Conservation (phyloP, 768 basidiomycete species). For the Dacryopinax spathularia region DNA sequence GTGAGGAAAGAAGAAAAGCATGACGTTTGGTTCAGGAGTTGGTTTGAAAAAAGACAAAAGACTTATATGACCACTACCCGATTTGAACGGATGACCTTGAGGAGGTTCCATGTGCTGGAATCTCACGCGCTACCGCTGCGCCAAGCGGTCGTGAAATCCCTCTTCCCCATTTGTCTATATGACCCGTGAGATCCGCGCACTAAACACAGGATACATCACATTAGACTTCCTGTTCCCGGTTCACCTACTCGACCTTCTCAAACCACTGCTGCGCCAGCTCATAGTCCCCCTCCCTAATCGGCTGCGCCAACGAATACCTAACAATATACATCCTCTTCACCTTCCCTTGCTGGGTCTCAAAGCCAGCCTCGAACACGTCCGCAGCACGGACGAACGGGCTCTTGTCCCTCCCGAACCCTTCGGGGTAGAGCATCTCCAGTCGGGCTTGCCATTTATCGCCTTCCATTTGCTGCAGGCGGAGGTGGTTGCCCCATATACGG, state of each 20-base stretch:
- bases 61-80: slow-evolving; percentile 11
- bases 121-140: slow-evolving; percentile 13
- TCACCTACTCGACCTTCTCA: neutral
- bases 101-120: slow-evolving; percentile 10
- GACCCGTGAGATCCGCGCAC: too few species aligned
- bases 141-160: slow-evolving; percentile 7
- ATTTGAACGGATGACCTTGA: slow-evolving; percentile 14
- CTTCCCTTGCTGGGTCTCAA: neutral
- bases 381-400: neutral
- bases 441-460: neutral
- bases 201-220: too few species aligned
- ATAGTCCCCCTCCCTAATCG: neutral
- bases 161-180: too few species aligned
- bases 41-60: neutral
- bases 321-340: neutral
- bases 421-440: neutral
- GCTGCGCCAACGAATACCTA: neutral
- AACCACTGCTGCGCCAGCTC: neutral
- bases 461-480: neutral
- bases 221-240: too few species aligned
- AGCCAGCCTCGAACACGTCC: neutral
- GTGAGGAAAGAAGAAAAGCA: too few species aligned
- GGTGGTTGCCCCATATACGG: neutral
- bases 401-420: neutral
- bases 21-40: too few species aligned